Conservation (phyloP, 2,329 filamentous ascomycete genomes). For the Phialophora verrucosa region DNA sequence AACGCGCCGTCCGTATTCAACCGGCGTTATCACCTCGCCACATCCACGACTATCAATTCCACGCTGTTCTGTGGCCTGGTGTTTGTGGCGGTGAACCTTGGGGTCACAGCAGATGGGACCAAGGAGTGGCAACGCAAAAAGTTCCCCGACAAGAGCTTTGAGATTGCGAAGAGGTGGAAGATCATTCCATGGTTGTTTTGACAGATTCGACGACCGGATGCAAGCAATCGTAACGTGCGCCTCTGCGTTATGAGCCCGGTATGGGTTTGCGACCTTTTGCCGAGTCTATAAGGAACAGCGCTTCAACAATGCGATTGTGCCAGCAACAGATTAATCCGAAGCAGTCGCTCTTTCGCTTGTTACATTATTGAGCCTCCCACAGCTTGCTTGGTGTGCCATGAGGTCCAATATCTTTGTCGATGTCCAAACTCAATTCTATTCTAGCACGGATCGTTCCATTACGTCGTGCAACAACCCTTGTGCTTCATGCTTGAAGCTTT, state of each 20-base stretch:
- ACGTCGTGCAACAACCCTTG: not conserved
- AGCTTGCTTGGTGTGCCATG: not conserved
- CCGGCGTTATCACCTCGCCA: not conserved
- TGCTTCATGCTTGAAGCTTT: not conserved
- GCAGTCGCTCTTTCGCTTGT: not conserved
- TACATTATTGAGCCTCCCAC: not conserved
- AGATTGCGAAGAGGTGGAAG: constrained; percentile 27
- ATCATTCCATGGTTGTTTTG: constrained; percentile 21
- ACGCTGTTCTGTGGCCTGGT: constrained; percentile 72
- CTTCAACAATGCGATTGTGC: not conserved
- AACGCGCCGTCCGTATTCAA: constrained; percentile 69
- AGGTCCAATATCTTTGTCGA: not conserved
- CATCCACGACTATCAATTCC: constrained; percentile 64
- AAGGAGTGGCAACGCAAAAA: constrained; percentile 77
- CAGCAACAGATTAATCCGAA: not conserved
- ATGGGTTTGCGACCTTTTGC: not conserved
- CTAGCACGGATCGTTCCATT: not conserved
- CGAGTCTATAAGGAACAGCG: not conserved
- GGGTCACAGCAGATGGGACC: constrained; percentile 78
- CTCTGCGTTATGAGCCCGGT: not conserved
- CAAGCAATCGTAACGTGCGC: not conserved
- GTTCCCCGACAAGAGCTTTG: constrained; percentile 55
- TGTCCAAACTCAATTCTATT: not conserved
- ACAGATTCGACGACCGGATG: not conserved
- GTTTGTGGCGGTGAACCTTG: constrained; percentile 81